Evolutionary conservation across 805 yeast genomes (phyloP), one percentile per base, ranked within the genome.

Genomic region (Candida ponderosae): DNA sequence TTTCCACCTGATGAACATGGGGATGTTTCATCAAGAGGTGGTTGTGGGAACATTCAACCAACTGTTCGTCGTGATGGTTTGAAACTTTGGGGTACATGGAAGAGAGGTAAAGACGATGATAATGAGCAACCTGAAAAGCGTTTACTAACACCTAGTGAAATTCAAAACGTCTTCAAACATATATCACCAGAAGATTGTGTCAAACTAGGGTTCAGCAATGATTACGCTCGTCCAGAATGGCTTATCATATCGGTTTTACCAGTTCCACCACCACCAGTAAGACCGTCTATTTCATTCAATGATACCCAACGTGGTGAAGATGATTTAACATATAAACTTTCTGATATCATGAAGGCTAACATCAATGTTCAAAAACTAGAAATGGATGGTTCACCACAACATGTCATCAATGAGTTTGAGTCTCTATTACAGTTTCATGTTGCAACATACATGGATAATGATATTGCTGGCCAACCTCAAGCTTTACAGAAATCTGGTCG

Each of bases 401-500:
- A 93, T 60, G 97, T 94, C 32, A 83, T 93, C 50, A 85, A 85
- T 57, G 99, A 93, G 64, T 90, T 93, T 56, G 98, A 93, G 61
- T 83, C 95, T 32, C 75, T 93, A 49, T 69, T 93, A 42, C 99
- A 93, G 60, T 93, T 88, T 62, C 99, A 93, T 54, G 97, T 93
- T 36, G 99, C 99, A 7, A 93, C 99, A 0, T 93, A 93, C 59
- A 93, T 93, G 99, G 98, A 93, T 66, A 93, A 93, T 60, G 97
- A 93, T 66, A 93, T 93, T 63, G 98, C 98, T 13, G 98, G 99
- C 45, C 98, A 93, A 66, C 99, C 98, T 1, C 98, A 90, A 62
- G 98, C 99, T 26, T 73, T 93, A 44, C 99, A 93, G 59, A 93
- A 93, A 63, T 86, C 97, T 40, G 99, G 99, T 40, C 83, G 99